Percentiles rank a stretch among this genome's conserved stretches.
Evolutionary conservation across 257 asterid genomes (phyloP).

Genomic region (Salvia miltiorrhiza): DNA sequence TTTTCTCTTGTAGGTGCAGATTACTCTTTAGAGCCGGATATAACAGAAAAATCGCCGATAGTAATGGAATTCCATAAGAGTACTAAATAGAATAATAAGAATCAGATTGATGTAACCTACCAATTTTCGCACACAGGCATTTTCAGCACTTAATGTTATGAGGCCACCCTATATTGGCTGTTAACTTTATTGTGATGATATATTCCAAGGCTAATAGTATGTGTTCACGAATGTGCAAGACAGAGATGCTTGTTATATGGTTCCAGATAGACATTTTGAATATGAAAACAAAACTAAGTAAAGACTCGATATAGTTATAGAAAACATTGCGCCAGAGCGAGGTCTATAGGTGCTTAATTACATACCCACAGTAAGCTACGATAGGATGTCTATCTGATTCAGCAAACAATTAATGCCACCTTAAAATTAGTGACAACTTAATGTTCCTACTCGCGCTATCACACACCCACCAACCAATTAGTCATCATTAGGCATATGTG

Average conservation of each 20-base stretch:
- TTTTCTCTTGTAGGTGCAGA: background rate
- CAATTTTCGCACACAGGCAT: background rate
- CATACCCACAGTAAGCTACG: background rate
- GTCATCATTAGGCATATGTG: background rate
- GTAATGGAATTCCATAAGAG: background rate
- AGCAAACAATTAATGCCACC: conserved; percentile 7
- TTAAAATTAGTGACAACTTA: background rate
- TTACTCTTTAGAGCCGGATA: background rate
- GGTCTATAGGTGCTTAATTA: background rate
- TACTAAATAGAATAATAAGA: background rate
- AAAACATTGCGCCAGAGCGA: background rate
- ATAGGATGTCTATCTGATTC: conserved; percentile 8
- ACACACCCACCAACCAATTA: background rate
- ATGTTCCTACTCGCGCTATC: background rate
- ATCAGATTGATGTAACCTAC: background rate
- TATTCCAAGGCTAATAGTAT: background rate
- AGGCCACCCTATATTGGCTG: conserved; percentile 1
- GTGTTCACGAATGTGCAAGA: background rate
- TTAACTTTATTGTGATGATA: background rate
- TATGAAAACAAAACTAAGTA: background rate
- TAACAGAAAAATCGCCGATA: background rate
- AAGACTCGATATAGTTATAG: background rate
- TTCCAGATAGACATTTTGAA: background rate
- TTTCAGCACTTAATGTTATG: background rate
- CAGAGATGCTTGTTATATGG: background rate